These are phyloP conservation scores for Candida rishiriensis DNA, from an alignment of 805 yeast species.

Conservation along the genomic window DNA sequence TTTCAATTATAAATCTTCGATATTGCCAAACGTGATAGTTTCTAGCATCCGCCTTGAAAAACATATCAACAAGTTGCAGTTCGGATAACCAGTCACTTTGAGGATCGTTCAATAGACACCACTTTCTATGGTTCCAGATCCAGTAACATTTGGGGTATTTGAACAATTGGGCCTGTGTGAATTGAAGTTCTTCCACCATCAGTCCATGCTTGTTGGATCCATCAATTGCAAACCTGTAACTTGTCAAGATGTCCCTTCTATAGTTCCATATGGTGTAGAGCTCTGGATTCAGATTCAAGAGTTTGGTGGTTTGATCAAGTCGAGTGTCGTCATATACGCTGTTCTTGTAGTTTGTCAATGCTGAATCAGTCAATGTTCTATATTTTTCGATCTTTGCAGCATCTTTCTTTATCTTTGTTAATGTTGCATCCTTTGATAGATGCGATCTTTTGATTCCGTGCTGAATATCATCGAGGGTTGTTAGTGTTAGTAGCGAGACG, in stretches of 20 bases:
- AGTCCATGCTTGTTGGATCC: constrained; percentile 21
- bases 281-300: constrained; percentile 75
- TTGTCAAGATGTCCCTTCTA: constrained; percentile 63
- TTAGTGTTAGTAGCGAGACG: no score
- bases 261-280: constrained; percentile 87
- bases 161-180: constrained; percentile 55
- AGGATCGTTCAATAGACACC: constrained; percentile 60
- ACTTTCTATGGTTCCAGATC: constrained; percentile 91
- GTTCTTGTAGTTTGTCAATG: constrained; percentile 34
- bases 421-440: constrained; percentile 51
- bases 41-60: constrained; percentile 70
- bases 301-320: constrained; percentile 49
- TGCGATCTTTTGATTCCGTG: constrained; percentile 69
- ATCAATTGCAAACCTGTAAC: constrained; percentile 23
- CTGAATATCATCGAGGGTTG: constrained; percentile 21
- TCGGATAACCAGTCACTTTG: constrained; percentile 66
- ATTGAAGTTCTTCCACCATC: constrained; percentile 54
- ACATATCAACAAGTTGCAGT: constrained; percentile 59
- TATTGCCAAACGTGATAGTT: constrained; percentile 97
- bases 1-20: constrained; percentile 62
- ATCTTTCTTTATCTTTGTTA: constrained; percentile 53
- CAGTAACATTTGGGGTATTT: constrained; percentile 87
- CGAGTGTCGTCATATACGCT: constrained; percentile 32
- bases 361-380: constrained; percentile 37
- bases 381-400: constrained; percentile 55